A percentile compares a stretch with the other conserved stretches of the same genome.
phyloP scores from a whole-genome alignment of 805 yeast genomes.

The Pichia paraexigua region DNA sequence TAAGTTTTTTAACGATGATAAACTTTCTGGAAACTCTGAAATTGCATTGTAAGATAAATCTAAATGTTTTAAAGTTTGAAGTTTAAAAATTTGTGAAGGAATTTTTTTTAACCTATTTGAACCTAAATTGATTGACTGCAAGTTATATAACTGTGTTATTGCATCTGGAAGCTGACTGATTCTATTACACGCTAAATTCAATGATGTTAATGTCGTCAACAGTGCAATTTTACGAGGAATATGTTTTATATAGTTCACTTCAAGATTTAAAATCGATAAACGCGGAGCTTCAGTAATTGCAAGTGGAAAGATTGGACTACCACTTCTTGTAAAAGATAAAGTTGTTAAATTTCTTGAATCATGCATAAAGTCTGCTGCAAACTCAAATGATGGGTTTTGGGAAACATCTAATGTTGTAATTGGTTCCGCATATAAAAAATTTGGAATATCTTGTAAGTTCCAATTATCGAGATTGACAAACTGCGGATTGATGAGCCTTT shows the following conservation, averaged over 20 bases:
- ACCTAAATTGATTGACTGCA: conserved; percentile 62
- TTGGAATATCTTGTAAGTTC: conserved; percentile 78
- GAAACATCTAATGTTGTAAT: conserved; percentile 78
- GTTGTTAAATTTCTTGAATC: conserved; percentile 61
- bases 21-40: conserved; percentile 47
- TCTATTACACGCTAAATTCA: conserved; percentile 72
- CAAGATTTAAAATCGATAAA: conserved; percentile 61
- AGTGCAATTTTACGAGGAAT: conserved; percentile 45
- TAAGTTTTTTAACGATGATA: conserved; percentile 51
- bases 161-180: conserved; percentile 53
- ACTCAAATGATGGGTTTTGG: conserved; percentile 74
- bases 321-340: conserved; percentile 62
- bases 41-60: conserved; percentile 81
- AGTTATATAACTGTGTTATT: conserved; percentile 45
- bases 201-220: conserved; percentile 33
- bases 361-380: conserved; percentile 82
- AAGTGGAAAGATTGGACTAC: conserved; percentile 66
- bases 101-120: conserved; percentile 62
- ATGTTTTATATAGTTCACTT: conserved; percentile 65
- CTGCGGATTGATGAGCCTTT: conserved; percentile 49
- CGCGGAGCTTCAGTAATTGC: conserved; percentile 64
- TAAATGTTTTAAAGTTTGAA: conserved; percentile 52
- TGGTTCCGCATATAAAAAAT: conserved; percentile 71
- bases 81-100: conserved; percentile 58
- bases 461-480: conserved; percentile 66